Conservation (phyloP, 768 basidiomycete species). For the Boletus vermiculosoides region DNA sequence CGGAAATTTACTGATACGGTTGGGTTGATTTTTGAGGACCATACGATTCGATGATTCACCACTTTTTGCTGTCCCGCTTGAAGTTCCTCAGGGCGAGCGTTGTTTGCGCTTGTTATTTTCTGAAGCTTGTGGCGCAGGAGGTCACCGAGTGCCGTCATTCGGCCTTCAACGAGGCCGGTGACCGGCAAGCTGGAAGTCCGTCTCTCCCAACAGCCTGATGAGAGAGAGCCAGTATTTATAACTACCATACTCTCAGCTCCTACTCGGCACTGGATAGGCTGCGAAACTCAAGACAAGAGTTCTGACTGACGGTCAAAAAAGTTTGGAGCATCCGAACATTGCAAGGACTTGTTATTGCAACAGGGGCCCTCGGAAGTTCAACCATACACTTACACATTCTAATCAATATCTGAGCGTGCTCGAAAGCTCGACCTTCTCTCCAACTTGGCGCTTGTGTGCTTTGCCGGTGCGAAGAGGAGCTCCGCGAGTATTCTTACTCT, state of each 20-base stretch:
- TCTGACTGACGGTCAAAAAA: background rate
- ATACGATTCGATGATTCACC: background rate
- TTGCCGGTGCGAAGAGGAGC: background rate
- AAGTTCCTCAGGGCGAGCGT: background rate
- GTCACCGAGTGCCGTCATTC: no score
- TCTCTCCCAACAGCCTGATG: background rate
- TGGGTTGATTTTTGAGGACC: background rate
- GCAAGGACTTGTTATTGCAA: background rate
- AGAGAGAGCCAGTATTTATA: background rate
- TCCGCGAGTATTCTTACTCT: background rate
- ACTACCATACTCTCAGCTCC: background rate
- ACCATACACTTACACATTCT: background rate
- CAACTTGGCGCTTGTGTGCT: background rate
- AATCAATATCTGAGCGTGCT: no score
- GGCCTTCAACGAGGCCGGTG: no score
- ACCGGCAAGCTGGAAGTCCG: background rate
- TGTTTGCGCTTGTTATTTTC: background rate
- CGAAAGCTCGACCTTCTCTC: background rate
- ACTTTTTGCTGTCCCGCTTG: background rate
- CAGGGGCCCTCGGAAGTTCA: background rate
- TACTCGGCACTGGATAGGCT: background rate
- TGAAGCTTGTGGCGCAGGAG: background rate
- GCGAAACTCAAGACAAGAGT: background rate
- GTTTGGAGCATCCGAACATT: background rate
- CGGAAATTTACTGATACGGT: no score